Evolutionary conservation across 345 rosid genomes (phyloP).

Genomic region (Eucalyptus grandis): DNA sequence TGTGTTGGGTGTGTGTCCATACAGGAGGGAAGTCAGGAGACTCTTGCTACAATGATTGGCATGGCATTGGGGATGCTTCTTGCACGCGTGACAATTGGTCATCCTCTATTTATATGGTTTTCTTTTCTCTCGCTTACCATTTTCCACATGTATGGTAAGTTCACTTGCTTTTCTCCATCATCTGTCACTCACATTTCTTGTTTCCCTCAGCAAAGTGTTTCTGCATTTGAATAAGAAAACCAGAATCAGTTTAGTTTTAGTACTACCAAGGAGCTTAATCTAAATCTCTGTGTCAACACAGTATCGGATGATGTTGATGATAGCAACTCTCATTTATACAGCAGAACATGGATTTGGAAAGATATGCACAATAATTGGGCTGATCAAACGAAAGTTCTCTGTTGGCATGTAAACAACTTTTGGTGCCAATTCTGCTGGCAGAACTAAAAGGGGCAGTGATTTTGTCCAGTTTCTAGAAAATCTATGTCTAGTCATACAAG

Average conservation of each 20-base stretch:
- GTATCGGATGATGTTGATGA: background rate
- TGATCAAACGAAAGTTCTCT: background rate
- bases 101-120: constrained; percentile 70
- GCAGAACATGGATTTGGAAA: background rate
- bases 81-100: constrained; percentile 66
- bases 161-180: background rate
- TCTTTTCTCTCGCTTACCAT: constrained; percentile 69
- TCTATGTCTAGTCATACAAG: background rate
- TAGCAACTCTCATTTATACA: background rate
- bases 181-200: background rate
- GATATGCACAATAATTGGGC: background rate
- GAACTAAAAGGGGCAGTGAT: background rate
- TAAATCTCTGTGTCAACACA: background rate
- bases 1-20: background rate
- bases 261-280: background rate
- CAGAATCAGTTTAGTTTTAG: background rate
- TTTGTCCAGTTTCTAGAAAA: background rate
- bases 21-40: constrained; percentile 97
- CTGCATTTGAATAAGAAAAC: background rate
- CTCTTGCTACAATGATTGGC: constrained; percentile 88
- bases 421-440: background rate
- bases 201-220: background rate
- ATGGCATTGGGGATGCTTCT: constrained; percentile 93
- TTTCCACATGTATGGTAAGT: constrained; percentile 93
- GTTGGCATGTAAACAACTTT: background rate